Base-by-base conservation (phyloP, 345 rosid species). In the Brassica nigra region DNA sequence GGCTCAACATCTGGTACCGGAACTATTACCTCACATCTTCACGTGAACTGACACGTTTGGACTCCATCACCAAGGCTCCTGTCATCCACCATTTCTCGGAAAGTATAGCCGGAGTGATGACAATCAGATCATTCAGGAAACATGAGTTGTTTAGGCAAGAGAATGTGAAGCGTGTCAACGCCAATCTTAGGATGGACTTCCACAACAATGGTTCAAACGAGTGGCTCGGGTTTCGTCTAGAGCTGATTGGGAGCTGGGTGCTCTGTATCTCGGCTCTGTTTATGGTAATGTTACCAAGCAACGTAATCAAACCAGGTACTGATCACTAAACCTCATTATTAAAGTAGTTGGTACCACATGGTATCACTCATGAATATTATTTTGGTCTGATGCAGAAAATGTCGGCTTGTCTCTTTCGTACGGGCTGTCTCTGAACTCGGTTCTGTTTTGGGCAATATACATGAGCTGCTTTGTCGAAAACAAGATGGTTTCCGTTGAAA, bases 71-170 rank as follows among this genome's bases (percentile, higher is more conserved):
- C 0, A 95, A 92, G 81, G 99, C 99, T 7, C 97, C 99, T 1
- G 85, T 95, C 44, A 92, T 95, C 78, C 97, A 95, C 83, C 97
- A 95, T 74, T 95, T 95, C 88, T 95, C 99, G 0, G 97, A 95
- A 71, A 95, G 97, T 82, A 90, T 95, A 36, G 88, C 92, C 0
- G 99, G 99, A 29, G 94, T 95, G 62, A 87, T 86, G 94, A 95
- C 97, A 61, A 85, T 95, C 61, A 85, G 97, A 37, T 75, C 97
- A 57, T 95, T 92, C 83, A 47, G 84, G 74, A 92, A 87, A 85
- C 87, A 87, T 64, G 86, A 71, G 2, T 47, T 34, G 62, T 95
- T 95, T 74, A 78, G 73, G 72, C 88, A 83, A 70, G 99, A 90
- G 83, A 95, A 95, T 78, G 85, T 92, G 61, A 62, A 75, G 49